phyloP scores from a whole-genome alignment of 257 asterid species.

The Schizonepeta tenuifolia region DNA sequence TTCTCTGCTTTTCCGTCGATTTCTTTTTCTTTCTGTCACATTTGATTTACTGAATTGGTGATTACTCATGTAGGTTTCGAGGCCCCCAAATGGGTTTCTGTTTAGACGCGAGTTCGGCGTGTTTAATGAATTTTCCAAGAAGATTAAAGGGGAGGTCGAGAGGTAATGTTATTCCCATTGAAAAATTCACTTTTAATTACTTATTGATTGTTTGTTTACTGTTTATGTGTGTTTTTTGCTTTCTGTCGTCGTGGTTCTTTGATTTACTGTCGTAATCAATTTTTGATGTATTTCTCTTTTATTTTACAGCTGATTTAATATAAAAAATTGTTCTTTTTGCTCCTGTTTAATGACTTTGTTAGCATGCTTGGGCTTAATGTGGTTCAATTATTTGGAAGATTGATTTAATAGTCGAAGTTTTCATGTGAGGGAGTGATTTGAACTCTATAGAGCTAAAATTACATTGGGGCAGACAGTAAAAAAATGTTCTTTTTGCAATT shows the following conservation, averaged over 20 bases:
- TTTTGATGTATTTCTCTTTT: neutral
- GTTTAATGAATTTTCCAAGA: constrained; percentile 71
- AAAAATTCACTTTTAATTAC: neutral
- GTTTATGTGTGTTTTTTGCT: neutral
- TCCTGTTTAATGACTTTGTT: no score
- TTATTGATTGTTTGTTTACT: neutral
- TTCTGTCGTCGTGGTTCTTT: neutral
- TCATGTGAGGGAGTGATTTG: no score
- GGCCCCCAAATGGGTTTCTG: constrained; percentile 41
- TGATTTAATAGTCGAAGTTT: no score
- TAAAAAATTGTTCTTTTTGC: neutral
- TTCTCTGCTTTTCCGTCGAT: neutral
- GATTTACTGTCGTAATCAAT: neutral
- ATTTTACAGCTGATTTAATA: neutral
- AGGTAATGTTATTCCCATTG: constrained; percentile 40
- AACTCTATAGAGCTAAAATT: no score
- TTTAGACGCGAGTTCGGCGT: constrained; percentile 70
- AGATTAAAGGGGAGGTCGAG: constrained; percentile 66
- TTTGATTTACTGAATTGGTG: neutral
- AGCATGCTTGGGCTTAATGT: no score
- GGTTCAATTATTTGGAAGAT: no score
- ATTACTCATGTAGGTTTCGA: constrained; percentile 40
- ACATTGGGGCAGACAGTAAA: no score
- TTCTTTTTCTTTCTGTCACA: neutral
- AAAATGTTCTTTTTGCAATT: neutral